Evolutionary conservation across 2,329 filamentous ascomycete species (phyloP), one percentile per base, ranked within the genome.

Genomic region (Pezizomycotina sp.): DNA sequence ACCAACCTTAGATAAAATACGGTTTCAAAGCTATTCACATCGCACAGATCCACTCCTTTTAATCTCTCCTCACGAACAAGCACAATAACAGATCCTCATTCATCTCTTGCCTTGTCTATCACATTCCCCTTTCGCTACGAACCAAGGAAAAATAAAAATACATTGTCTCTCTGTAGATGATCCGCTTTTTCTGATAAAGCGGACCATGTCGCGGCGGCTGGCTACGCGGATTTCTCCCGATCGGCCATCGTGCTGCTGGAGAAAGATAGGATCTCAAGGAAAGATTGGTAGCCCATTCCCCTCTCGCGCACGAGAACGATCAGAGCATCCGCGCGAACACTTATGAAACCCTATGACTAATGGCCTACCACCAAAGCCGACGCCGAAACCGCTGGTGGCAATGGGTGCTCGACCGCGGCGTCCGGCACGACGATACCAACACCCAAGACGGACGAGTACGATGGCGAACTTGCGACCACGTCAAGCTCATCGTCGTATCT

Each of bases 201-300:
- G 47, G 48, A 52, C 46, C 47, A 52, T 52, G 50, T 52, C 50
- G 50, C 39, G 36, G 41, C 50, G 39, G 75, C 77, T 64, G 74
- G 75, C 62, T 84, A 83, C 67, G 78, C 77, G 62, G 74, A 83
- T 62, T 89, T 82, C 68, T 84, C 78, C 77, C 50, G 72, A 76
- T 56, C 79, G 77, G 55, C 77, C 79, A 50, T 69, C 71, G 52
- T 71, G 47, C 58, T 66, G 36, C 41, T 46, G 39, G 46, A 48
- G 42, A 48, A 48, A 36, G 40, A 49, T 20, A 37, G 32, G 31
- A 33, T 34, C 15, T 20, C 34, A n/a, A n/a, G n/a, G n/a, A n/a
- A n/a, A n/a, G n/a, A n/a, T n/a, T n/a, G n/a, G n/a, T n/a, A n/a
- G n/a, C n/a, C n/a, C n/a, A n/a, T n/a, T n/a, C n/a, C n/a, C n/a